Conservation (phyloP, 805 yeast genomes). For the Ogataea methylovora region DNA sequence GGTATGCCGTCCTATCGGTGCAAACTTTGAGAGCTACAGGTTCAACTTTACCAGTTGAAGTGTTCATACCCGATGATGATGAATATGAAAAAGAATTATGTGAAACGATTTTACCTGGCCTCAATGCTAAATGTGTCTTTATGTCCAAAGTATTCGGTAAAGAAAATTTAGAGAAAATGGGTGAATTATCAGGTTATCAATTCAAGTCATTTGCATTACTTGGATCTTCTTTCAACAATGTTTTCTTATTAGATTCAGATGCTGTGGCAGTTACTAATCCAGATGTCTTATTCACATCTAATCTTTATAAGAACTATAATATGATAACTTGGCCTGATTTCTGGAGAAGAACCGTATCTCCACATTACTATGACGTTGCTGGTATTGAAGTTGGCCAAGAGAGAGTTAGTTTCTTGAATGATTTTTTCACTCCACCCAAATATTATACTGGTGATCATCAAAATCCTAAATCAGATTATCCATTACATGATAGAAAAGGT, state of each 20-base stretch:
- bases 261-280: conserved; percentile 36
- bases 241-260: conserved; percentile 39
- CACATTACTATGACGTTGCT: conserved; percentile 38
- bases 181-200: conserved; percentile 27
- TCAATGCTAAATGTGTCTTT: conserved; percentile 35
- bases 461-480: conserved; percentile 14
- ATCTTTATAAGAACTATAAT: conserved; percentile 41
- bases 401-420: conserved; percentile 17
- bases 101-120: conserved; percentile 27
- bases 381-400: conserved; percentile 22
- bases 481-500: conserved; percentile 55
- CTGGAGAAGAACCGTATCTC: conserved; percentile 65
- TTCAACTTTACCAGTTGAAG: conserved; percentile 34
- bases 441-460: conserved; percentile 22
- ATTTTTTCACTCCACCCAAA: conserved; percentile 13
- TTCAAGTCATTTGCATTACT: conserved; percentile 35
- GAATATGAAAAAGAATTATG: conserved; percentile 36
- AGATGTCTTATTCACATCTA: conserved; percentile 24
- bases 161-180: conserved; percentile 9
- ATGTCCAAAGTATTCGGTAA: conserved; percentile 30
- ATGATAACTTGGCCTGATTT: conserved; percentile 71
- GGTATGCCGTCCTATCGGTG: conserved; percentile 31
- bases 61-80: conserved; percentile 30
- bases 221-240: conserved; percentile 37
- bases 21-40: conserved; percentile 36